Base-by-base conservation (phyloP, 1,284 basidiomycete species). In the Trichosporon inkin region DNA sequence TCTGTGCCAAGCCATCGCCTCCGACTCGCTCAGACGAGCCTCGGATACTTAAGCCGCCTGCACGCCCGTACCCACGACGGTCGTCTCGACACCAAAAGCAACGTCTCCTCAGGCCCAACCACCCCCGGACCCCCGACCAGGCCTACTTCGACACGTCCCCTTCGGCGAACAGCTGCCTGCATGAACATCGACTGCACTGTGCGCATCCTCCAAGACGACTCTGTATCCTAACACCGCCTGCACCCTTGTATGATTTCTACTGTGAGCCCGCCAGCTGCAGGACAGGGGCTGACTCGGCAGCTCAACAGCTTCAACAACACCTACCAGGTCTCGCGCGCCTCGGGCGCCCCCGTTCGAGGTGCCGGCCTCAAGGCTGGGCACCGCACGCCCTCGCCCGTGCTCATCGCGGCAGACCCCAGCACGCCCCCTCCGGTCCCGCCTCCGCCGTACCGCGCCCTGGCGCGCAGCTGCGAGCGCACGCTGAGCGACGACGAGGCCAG, bases 1-100 rank as follows among this genome's bases (percentile, higher is more conserved):
- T 49, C 44, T 49, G n/a, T 24, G 44, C 44, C 44, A 49, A 49
- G 44, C 28, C 44, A 49, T 28, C 22, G 44, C 22, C 44, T 28
- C 44, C 22, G 24, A n/a, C 10, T 22, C 11, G 14, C 44, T 49
- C 16, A 47, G 28, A 32, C 44, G 24, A 49, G 24, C n/a, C 16
- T 16, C 24, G 44, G 16, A 28, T 24, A 32, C 17, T 32, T 13
- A 32, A 32, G 28, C 4, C 28, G 28, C 4, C 28, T 4, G 28
- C 28, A 8, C 5, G 28, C 4, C 28, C 28, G 28, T 4, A 8
- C 8, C 28, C 28, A 32, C 28, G 5, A 32, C 5, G 5, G 28
- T 8, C 4, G 4, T 8, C 28, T 32, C 8, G 28, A 32, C 22
- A 38, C 13, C 36, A 38, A 38, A 5, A 13, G 11, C 13, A 38